Base-by-base conservation (phyloP, 805 yeast genomes). In the Candida maltosa region DNA sequence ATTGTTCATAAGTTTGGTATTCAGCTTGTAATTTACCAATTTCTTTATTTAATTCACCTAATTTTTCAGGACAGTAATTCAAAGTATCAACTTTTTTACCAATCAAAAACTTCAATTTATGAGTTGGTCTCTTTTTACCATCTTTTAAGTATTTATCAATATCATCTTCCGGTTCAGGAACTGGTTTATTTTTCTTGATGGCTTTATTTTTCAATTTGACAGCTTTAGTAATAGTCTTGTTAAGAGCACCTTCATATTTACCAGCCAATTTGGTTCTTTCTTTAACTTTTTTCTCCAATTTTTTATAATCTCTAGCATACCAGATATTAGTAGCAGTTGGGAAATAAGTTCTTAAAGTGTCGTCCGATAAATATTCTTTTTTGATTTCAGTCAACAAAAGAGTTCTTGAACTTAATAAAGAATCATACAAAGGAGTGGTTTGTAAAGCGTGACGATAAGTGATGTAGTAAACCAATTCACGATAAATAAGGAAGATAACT, bases 41-140 rank as follows among this genome's bases (percentile, higher is more conserved):
- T 34, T 84, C 76, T 9, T 61, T 65, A 59, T 85, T 87, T 51
- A 83, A 69, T 46, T 83, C 84, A 16, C 80, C 82, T 34, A 89
- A 60, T 47, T 73, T 73, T 44, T 79, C 78, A 34, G 76, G 70
- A 42, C 83, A 79, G 53, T 87, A 83, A 34, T 81, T 75, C 51
- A 91, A 75, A 22, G 96, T 83, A 49, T 83, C 82, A 37, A 89
- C 96, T 63, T 89, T 89, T 61, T 84, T 62, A 40, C 96, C 95
- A 47, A 82, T 70, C 39, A 84, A 60, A 38, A 78, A 78, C 51
- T 75, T 76, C 49, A 87, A 71, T 44, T 76, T 76, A 60, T 87
- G 91, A 22, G 86, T 81, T 31, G 97, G 97, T 48, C 91, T 75
- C 67, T 87, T 88, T 47, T 65, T 65, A 26, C 70, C 71, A 40